These are phyloP conservation scores for Perkinsus chesapeaki DNA, from an alignment of 169 alveolate species.

Conservation along the genomic window DNA sequence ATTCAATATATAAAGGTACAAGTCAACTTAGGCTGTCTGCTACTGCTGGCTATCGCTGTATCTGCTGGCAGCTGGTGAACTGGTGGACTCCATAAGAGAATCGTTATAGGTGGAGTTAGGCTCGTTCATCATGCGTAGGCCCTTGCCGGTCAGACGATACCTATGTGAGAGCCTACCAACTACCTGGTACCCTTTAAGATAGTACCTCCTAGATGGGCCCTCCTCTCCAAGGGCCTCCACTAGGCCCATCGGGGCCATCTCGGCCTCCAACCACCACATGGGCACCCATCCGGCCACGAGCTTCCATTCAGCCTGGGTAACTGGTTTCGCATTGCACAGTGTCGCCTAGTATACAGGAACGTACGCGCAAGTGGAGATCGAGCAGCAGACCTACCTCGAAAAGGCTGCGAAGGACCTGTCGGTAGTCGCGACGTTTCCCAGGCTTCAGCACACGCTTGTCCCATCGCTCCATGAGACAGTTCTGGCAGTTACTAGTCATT, in stretches of 20 bases:
- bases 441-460: neutral
- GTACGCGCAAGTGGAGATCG: neutral
- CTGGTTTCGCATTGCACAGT: neutral
- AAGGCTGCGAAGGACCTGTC: neutral
- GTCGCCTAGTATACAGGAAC: neutral
- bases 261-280: constrained; percentile 1
- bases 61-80: neutral
- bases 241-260: neutral
- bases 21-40: neutral
- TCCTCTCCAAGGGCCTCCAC: neutral
- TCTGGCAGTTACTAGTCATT: neutral
- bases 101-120: neutral
- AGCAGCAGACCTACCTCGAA: neutral
- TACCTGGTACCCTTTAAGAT: neutral
- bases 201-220: neutral
- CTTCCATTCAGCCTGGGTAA: neutral
- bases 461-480: neutral
- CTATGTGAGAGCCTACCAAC: neutral
- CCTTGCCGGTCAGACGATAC: neutral
- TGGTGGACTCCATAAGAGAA: neutral
- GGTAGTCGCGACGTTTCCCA: neutral
- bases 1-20: neutral
- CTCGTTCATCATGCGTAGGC: neutral
- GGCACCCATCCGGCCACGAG: neutral
- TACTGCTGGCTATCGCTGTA: neutral